Evolutionary conservation across 495 filamentous ascomycete species (phyloP), one percentile per base, ranked within the genome.

Genomic region (Tuber indicum): DNA sequence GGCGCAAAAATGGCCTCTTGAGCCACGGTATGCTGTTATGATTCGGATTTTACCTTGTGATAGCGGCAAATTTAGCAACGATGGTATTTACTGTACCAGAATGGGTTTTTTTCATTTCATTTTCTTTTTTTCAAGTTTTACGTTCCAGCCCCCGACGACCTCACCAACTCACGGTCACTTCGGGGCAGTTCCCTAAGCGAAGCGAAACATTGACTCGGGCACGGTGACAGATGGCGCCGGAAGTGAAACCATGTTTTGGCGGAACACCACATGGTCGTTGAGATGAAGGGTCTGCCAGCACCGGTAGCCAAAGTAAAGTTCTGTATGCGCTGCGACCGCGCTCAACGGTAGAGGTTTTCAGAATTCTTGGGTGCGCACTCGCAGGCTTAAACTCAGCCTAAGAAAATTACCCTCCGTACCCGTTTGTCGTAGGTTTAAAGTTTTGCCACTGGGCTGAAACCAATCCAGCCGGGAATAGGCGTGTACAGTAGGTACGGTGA

Each of bases 131-230:
- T 32, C 23, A n/a, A 26, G 39, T 41, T 41, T 62, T 32, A 32
- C n/a, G 10, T 62, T 62, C 9, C 0, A 12, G n/a, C 10, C 10
- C n/a, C 2, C 9, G 23, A 58, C n/a, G 7, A 23, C n/a, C 23
- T 10, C 3, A 14, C 12, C 2, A 14, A 10, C 2, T 32, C 52
- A 26, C 52, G 1, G 26, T 14, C n/a, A 26, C 52, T 26, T 9
- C 0, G 0, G 9, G 1, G 0, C 52, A 10, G 7, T 26, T 16
- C n/a, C n/a, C n/a, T 3, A 1, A 4, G 3, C n/a, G n/a, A 14
- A 12, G 52, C 1, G 52, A 62, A 23, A 32, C n/a, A 62, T 62
- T 62, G 52, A 26, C 52, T n/a, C 49, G 10, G 52, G 10, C 9
- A 3, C 10, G 12, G 52, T 5, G 52, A 62, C 9, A 14, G 52